Conservation (phyloP, 495 filamentous ascomycete species). For the Alectoria sarmentosa region DNA sequence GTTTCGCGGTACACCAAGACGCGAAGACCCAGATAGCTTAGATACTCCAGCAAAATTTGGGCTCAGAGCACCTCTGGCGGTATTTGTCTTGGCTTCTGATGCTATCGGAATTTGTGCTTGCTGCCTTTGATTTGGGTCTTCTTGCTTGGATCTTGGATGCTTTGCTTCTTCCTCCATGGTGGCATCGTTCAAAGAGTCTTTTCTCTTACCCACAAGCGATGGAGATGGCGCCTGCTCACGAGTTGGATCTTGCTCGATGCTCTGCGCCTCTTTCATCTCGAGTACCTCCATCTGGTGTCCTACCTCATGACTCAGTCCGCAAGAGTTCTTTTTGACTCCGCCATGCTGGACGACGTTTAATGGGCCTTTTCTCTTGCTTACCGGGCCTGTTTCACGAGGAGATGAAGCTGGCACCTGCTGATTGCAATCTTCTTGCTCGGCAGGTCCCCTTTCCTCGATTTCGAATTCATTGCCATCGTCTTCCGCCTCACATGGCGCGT, state of each 20-base stretch:
- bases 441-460: too few relatives aligned
- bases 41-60: neutral
- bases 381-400: too few relatives aligned
- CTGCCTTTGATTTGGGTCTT: neutral
- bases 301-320: too few relatives aligned
- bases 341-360: too few relatives aligned
- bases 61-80: neutral
- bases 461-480: neutral
- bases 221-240: neutral
- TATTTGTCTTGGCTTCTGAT: neutral
- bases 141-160: neutral
- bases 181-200: neutral
- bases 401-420: too few relatives aligned
- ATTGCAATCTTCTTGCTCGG: too few relatives aligned
- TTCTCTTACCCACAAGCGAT: neutral
- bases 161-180: neutral
- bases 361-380: too few relatives aligned
- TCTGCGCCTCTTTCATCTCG: neutral
- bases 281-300: too few relatives aligned
- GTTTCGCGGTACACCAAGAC: neutral
- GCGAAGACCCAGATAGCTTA: neutral
- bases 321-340: too few relatives aligned
- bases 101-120: neutral
- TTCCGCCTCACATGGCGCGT: neutral
- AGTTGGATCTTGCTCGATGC: neutral